Base-by-base conservation (phyloP, 805 yeast species). In the Tetrapisispora phaffii region DNA sequence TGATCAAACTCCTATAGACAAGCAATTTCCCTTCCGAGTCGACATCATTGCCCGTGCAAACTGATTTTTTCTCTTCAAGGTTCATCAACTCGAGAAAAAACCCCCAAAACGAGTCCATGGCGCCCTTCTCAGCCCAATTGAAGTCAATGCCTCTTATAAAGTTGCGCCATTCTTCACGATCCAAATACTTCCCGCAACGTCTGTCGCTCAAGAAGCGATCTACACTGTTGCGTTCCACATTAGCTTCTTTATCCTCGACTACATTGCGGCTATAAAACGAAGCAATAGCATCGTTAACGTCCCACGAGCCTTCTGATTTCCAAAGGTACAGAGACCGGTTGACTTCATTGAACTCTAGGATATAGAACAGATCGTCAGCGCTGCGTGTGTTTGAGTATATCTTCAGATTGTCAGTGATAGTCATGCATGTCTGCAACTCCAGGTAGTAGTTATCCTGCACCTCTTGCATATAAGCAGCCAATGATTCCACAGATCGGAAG, bases 341-440 rank as follows among this genome's bases (percentile, higher is more conserved):
- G 5, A 43, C 49, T 26, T 50, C 56, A 44, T 60, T 56, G 33
- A 49, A 61, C 33, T 60, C 64, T 7, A 61, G 42, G 23, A 61
- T 50, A 39, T 50, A 61, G 34, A 54, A 54, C 2, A 62, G 63
- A 23, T 39, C 42, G 6, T 46, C 31, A 12, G 31, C 13, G 6
- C 12, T n/a, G 4, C n/a, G 5, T 28, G 31, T 28, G 15, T 39
- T 45, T 39, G 58, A 53, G 17, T 40, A 39, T 29, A 60, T 44
- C 44, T 59, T 60, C 39, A 61, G 49, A 47, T 60, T 61, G 19
- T 55, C 59, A 4, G 66, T 59, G 20, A 59, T 57, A 9, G 64
- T 61, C 42, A 51, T 59, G 7, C 50, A 46, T 8, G 53, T 39
- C 13, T 46, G 47, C 20, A 61, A 54, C 43, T 59, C 56, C n/a